These are phyloP conservation scores for Camellia japonica DNA, from an alignment of 148 eudicot genomes.

Conservation along the genomic window DNA sequence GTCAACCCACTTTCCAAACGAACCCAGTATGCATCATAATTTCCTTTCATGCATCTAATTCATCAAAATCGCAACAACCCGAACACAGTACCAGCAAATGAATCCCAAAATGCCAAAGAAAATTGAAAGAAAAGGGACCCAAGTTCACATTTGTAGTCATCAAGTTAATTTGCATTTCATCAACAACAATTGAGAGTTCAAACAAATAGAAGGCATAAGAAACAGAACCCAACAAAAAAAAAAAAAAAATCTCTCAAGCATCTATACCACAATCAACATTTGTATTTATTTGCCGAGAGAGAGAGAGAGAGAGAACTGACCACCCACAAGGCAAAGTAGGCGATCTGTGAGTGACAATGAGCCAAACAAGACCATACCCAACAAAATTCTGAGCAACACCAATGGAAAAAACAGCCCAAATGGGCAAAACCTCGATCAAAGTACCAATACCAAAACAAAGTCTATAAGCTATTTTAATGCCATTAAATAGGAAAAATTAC, in stretches of 20 bases:
- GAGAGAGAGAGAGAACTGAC: constrained; percentile 31
- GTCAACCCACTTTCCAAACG: too few relatives aligned
- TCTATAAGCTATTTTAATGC: too few relatives aligned
- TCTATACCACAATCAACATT: not conserved
- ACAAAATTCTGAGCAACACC: constrained; percentile 56
- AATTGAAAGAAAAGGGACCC: not conserved
- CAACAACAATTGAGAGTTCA: constrained; percentile 3
- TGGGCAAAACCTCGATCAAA: constrained; percentile 51
- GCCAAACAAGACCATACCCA: constrained; percentile 63
- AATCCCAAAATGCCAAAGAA: constrained; percentile 2
- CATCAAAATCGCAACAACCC: not conserved
- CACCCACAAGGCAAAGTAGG: constrained; percentile 62
- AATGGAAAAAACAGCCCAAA: constrained; percentile 50
- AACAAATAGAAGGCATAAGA: not conserved
- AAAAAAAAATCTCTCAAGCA: too few relatives aligned
- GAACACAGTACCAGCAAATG: not conserved
- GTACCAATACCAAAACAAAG: constrained; percentile 17
- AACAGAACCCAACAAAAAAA: not conserved
- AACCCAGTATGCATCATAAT: not conserved
- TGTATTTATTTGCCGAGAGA: constrained; percentile 6
- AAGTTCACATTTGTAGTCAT: not conserved
- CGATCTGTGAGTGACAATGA: constrained; percentile 35
- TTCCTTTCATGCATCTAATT: not conserved
- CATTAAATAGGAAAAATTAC: too few relatives aligned
- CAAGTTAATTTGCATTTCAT: not conserved